Percentiles rank a stretch among this genome's conserved stretches.
These are phyloP conservation scores for Epichloe bromicola DNA, from an alignment of 2,329 filamentous ascomycete genomes.

Conservation along the genomic window DNA sequence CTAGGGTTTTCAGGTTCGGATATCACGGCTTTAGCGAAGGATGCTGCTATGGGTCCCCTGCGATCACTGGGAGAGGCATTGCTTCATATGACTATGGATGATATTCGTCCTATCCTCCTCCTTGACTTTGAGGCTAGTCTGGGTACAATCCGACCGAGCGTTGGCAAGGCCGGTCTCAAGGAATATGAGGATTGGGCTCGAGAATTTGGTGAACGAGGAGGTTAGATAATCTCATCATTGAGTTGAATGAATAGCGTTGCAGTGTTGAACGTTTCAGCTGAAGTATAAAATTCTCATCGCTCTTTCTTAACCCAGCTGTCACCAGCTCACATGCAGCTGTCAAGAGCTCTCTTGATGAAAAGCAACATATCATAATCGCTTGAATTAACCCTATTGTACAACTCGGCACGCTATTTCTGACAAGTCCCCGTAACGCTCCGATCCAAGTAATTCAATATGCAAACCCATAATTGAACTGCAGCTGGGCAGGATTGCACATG, in stretches of 20 bases:
- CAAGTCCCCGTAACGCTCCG: not conserved
- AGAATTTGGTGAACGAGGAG: slow-evolving; percentile 85
- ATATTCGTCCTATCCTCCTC: slow-evolving; percentile 78
- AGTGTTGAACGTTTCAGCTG: not conserved
- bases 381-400: not conserved
- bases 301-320: not conserved
- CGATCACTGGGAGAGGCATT: slow-evolving; percentile 81
- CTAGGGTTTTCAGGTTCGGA: slow-evolving; percentile 94
- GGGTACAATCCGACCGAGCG: slow-evolving; percentile 74
- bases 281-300: not conserved
- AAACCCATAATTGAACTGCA: not conserved
- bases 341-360: not conserved
- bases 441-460: not conserved
- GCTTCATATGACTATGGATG: slow-evolving; percentile 82
- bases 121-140: slow-evolving; percentile 77
- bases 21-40: slow-evolving; percentile 91
- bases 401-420: not conserved
- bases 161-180: slow-evolving; percentile 71
- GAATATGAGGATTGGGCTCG: slow-evolving; percentile 90
- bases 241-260: not conserved
- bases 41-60: slow-evolving; percentile 93
- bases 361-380: not conserved
- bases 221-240: slow-evolving; percentile 27
- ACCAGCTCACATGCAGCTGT: not conserved
- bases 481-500: not conserved